Conservation (phyloP, 2,329 filamentous ascomycete species). For the Knufia petricola region DNA sequence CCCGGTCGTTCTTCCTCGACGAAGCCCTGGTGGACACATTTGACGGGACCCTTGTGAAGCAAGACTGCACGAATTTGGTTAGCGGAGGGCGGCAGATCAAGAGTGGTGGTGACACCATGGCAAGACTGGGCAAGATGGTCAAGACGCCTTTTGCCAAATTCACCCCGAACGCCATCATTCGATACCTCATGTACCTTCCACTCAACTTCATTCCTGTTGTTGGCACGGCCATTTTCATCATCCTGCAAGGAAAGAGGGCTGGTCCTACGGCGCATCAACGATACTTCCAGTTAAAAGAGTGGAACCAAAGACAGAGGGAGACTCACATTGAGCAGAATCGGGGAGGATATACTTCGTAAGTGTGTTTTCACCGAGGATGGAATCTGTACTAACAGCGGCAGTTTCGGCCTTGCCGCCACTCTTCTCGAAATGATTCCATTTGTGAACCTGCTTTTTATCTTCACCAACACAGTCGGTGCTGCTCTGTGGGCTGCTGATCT, state of each 20-base stretch:
- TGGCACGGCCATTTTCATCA: slow-evolving; percentile 70
- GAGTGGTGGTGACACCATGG: slow-evolving; percentile 41
- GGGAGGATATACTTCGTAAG: slow-evolving; percentile 72
- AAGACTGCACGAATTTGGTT: slow-evolving; percentile 53
- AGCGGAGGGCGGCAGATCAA: slow-evolving; percentile 65
- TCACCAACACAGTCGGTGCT: slow-evolving; percentile 85
- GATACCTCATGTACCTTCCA: slow-evolving; percentile 77
- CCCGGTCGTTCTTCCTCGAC: slow-evolving; percentile 64
- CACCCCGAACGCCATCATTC: slow-evolving; percentile 52
- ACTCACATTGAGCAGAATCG: slow-evolving; percentile 61
- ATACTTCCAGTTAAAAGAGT: slow-evolving; percentile 88
- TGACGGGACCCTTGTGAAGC: slow-evolving; percentile 57
- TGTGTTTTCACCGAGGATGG: slow-evolving; percentile 18
- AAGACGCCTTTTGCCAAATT: slow-evolving; percentile 47
- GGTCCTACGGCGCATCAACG: slow-evolving; percentile 49
- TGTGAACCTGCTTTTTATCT: slow-evolving; percentile 72
- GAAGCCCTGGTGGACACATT: slow-evolving; percentile 83
- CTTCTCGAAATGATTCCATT: slow-evolving; percentile 78
- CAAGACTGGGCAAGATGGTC: slow-evolving; percentile 47
- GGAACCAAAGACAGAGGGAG: slow-evolving; percentile 55
- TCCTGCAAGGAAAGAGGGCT: slow-evolving; percentile 56
- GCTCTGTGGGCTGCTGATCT: slow-evolving; percentile 91
- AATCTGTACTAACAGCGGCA: slow-evolving; percentile 18
- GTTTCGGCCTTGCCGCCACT: slow-evolving; percentile 66
- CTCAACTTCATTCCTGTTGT: slow-evolving; percentile 89